Percentiles rank a stretch among this genome's conserved stretches.
Evolutionary conservation across 192 early-diverging fungal genomes (phyloP).

Genomic region (Spinellus fusiger): DNA sequence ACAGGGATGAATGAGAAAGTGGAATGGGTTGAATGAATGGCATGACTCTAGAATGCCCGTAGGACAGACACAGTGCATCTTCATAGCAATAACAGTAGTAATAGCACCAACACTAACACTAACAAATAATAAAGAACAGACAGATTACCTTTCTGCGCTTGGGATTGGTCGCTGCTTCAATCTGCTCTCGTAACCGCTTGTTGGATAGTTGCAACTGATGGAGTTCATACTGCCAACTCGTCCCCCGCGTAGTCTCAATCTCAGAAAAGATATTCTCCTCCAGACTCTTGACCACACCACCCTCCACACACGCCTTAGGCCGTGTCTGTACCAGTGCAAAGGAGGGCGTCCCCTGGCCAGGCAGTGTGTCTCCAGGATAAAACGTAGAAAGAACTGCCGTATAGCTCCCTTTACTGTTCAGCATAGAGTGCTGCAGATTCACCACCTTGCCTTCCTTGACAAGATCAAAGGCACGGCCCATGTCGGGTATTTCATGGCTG

Average conservation of each 20-base stretch:
- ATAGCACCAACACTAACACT: neutral
- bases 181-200: slow-evolving; percentile 48
- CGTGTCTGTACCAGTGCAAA: slow-evolving; percentile 28
- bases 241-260: slow-evolving; percentile 17
- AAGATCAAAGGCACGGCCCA: slow-evolving; percentile 22
- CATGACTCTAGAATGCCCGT: no score
- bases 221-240: slow-evolving; percentile 26
- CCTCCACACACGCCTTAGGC: neutral
- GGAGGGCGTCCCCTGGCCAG: slow-evolving; percentile 10
- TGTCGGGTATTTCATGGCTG: slow-evolving; percentile 28
- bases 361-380: slow-evolving; percentile 30
- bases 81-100: no score
- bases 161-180: slow-evolving; percentile 31
- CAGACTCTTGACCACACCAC: neutral
- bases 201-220: slow-evolving; percentile 46
- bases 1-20: neutral
- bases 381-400: slow-evolving; percentile 32
- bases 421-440: slow-evolving; percentile 29
- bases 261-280: slow-evolving; percentile 19
- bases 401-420: slow-evolving; percentile 35
- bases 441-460: slow-evolving; percentile 16
- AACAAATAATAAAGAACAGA: neutral
- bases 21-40: no score
- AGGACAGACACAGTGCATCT: no score
- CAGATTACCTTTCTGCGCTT: slow-evolving; percentile 19